Percentiles rank a stretch among this genome's conserved stretches.
phyloP scores from a whole-genome alignment of 148 eudicot species.

The Euryodendron excelsum region DNA sequence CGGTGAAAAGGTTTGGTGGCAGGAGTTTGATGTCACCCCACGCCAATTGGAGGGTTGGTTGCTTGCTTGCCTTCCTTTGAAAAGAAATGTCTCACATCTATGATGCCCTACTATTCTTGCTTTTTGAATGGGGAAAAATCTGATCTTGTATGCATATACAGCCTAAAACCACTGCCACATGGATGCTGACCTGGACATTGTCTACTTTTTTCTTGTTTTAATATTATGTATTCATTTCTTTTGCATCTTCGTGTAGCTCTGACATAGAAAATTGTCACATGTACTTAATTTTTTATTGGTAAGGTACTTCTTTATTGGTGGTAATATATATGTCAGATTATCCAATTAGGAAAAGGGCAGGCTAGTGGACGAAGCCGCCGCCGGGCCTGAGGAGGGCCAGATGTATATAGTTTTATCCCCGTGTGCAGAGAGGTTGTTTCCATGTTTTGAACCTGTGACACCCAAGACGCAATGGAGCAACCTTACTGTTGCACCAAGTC shows the following conservation, averaged over 20 bases:
- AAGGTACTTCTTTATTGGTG: neutral
- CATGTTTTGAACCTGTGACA: too few relatives aligned
- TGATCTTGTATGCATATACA: neutral
- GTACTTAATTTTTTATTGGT: too few relatives aligned
- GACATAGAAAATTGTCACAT: too few relatives aligned
- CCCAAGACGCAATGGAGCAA: too few relatives aligned
- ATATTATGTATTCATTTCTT: neutral
- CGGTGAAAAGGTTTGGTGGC: constrained; percentile 97
- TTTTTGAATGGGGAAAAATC: neutral
- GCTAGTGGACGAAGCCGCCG: too few relatives aligned
- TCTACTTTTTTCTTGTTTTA: neutral
- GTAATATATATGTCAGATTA: neutral
- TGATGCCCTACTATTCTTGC: neutral
- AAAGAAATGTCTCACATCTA: neutral
- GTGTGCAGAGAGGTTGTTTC: too few relatives aligned
- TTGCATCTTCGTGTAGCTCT: neutral
- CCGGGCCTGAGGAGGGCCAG: too few relatives aligned
- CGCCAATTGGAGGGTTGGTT: constrained; percentile 98
- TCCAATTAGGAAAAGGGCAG: too few relatives aligned
- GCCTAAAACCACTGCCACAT: neutral
- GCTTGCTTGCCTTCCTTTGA: constrained; percentile 35
- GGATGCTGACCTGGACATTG: neutral
- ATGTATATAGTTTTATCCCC: too few relatives aligned
- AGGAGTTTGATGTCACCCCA: constrained; percentile 97
- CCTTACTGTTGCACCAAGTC: too few relatives aligned